These are phyloP conservation scores for Rhizodiscina lignyota DNA, from an alignment of 495 filamentous ascomycete genomes.

Conservation along the genomic window DNA sequence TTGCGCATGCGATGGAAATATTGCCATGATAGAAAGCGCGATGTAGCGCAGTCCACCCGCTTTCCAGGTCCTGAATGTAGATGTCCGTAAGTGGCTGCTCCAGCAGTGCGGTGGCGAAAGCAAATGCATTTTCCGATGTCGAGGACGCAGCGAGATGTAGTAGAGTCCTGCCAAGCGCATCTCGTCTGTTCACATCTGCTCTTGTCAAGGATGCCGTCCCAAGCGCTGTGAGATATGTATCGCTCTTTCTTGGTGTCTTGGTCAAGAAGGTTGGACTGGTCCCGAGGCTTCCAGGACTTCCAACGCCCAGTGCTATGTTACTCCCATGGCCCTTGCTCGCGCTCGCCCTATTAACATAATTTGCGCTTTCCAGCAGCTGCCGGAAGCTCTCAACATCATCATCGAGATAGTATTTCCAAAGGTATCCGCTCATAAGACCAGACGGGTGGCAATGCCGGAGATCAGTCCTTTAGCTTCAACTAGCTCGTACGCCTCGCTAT, in stretches of 20 bases:
- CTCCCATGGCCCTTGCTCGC: constrained; percentile 21
- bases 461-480: constrained; percentile 42
- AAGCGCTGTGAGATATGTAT: not conserved
- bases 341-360: constrained; percentile 28
- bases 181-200: constrained; percentile 66
- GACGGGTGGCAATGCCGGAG: constrained; percentile 24
- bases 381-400: constrained; percentile 89
- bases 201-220: constrained; percentile 33
- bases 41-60: constrained; percentile 90
- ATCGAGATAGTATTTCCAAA: constrained; percentile 92
- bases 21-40: constrained; percentile 89
- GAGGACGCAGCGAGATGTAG: constrained; percentile 74
- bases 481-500: constrained; percentile 56
- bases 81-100: constrained; percentile 73
- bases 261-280: constrained; percentile 29
- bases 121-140: constrained; percentile 41
- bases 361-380: constrained; percentile 56
- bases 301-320: constrained; percentile 7
- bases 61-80: constrained; percentile 73
- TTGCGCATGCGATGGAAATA: constrained; percentile 61
- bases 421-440: constrained; percentile 82
- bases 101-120: constrained; percentile 62
- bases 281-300: constrained; percentile 31
- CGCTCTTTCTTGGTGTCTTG: constrained; percentile 23
- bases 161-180: constrained; percentile 61